Evolutionary conservation across 495 filamentous ascomycete species (phyloP).

Genomic region (Hypoxylon rickii): DNA sequence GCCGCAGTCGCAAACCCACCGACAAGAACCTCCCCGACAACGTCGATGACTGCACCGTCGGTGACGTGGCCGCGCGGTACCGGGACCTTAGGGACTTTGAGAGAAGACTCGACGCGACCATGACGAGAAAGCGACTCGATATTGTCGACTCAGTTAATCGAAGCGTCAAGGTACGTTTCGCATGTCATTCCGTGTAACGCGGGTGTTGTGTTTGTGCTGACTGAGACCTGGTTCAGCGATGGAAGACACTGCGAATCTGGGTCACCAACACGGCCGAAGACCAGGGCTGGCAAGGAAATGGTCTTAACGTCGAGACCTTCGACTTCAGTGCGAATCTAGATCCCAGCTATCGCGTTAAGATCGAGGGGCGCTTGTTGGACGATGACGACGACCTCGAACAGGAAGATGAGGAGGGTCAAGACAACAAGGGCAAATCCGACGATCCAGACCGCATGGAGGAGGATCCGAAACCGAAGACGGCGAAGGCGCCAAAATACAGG

Average conservation of each 20-base stretch:
- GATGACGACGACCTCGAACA: constrained; percentile 66
- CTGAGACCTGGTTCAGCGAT: constrained; percentile 53
- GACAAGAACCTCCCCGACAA: constrained; percentile 94
- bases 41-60: constrained; percentile 76
- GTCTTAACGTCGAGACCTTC: constrained; percentile 67
- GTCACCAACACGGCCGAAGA: constrained; percentile 94
- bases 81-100: constrained; percentile 82
- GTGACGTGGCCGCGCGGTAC: constrained; percentile 83
- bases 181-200: neutral
- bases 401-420: constrained; percentile 64
- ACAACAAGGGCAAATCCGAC: constrained; percentile 40
- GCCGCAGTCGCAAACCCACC: constrained; percentile 83
- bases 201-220: neutral
- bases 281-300: constrained; percentile 85
- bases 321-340: constrained; percentile 72
- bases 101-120: constrained; percentile 87
- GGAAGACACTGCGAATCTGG: constrained; percentile 89
- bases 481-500: constrained; percentile 56
- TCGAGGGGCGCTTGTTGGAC: constrained; percentile 88
- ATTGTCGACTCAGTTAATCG: constrained; percentile 82
- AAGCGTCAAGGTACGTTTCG: constrained; percentile 64
- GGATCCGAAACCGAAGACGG: constrained; percentile 50
- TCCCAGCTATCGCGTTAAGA: constrained; percentile 84
- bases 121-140: constrained; percentile 91
- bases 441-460: constrained; percentile 64